A percentile compares a stretch with the other conserved stretches of the same genome.
Conservation (phyloP, 345 rosid species). For the Salix suchowensis region DNA sequence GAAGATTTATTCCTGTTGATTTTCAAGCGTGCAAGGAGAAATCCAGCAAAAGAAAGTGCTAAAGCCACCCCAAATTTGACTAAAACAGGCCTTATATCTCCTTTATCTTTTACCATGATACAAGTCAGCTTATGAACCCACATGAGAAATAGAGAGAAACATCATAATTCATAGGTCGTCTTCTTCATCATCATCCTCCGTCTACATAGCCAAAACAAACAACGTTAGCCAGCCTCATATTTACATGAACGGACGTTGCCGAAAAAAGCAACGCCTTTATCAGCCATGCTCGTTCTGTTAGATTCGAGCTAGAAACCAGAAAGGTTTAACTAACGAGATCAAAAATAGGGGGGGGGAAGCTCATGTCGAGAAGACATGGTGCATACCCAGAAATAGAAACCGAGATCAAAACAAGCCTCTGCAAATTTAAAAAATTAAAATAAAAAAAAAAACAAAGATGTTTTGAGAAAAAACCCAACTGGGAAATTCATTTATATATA, state of each 20-base stretch:
- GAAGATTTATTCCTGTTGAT: conserved; percentile 30
- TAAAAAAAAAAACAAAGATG: not conserved
- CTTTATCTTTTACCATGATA: conserved; percentile 40
- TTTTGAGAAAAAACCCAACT: not conserved
- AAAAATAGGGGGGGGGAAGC: not conserved
- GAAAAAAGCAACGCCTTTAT: not conserved
- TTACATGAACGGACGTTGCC: not conserved
- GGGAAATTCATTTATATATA: no score
- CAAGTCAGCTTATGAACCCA: not conserved
- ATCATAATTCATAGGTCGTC: conserved; percentile 14
- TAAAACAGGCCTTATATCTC: conserved; percentile 48
- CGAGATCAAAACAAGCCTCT: not conserved
- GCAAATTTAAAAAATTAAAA: not conserved
- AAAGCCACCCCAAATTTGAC: conserved; percentile 65
- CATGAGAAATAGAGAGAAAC: not conserved
- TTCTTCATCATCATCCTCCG: conserved; percentile 47
- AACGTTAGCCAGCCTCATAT: not conserved
- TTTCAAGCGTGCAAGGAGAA: conserved; percentile 53
- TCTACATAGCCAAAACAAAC: conserved; percentile 27
- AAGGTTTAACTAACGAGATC: conserved; percentile 1
- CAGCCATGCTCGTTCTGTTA: not conserved
- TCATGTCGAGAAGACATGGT: not conserved
- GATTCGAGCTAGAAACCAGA: not conserved
- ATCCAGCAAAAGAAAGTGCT: conserved; percentile 68
- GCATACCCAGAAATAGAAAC: not conserved